These are phyloP conservation scores for Diutina catenulata DNA, from an alignment of 1,139 yeast genomes.

Conservation along the genomic window DNA sequence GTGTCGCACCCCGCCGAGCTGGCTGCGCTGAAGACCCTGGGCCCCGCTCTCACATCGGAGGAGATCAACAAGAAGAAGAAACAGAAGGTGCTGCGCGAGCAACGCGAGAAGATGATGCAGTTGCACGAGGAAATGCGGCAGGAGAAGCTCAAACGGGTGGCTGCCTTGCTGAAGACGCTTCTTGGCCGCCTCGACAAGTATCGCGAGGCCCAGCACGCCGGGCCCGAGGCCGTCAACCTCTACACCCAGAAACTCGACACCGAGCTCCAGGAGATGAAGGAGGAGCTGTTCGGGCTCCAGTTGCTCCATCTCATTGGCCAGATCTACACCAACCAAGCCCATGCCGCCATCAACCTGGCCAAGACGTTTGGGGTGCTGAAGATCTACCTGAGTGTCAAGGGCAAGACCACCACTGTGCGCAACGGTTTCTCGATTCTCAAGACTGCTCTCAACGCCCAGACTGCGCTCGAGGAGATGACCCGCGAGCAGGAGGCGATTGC, in stretches of 20 bases:
- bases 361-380: conserved; percentile 39
- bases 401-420: conserved; percentile 26
- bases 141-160: conserved; percentile 4
- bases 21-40: neutral
- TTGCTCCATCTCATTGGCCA: conserved; percentile 47
- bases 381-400: conserved; percentile 37
- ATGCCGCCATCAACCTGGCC: conserved; percentile 22
- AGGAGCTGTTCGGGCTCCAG: conserved; percentile 38
- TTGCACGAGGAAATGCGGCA: conserved; percentile 5
- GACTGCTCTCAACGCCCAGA: conserved; percentile 33
- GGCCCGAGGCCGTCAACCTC: conserved; percentile 26
- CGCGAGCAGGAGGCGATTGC: conserved; percentile 27
- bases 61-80: conserved; percentile 3
- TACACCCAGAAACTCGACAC: conserved; percentile 22
- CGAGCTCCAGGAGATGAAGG: conserved; percentile 50
- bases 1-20: too few relatives aligned
- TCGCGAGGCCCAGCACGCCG: conserved; percentile 10
- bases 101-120: conserved; percentile 2
- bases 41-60: neutral
- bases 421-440: conserved; percentile 29
- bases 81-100: neutral
- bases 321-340: conserved; percentile 47
- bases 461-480: conserved; percentile 27
- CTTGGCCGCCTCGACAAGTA: neutral
- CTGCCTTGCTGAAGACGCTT: neutral